Evolutionary conservation across 768 basidiomycete species (phyloP).

Genomic region (Pulveroboletus ravenelii): DNA sequence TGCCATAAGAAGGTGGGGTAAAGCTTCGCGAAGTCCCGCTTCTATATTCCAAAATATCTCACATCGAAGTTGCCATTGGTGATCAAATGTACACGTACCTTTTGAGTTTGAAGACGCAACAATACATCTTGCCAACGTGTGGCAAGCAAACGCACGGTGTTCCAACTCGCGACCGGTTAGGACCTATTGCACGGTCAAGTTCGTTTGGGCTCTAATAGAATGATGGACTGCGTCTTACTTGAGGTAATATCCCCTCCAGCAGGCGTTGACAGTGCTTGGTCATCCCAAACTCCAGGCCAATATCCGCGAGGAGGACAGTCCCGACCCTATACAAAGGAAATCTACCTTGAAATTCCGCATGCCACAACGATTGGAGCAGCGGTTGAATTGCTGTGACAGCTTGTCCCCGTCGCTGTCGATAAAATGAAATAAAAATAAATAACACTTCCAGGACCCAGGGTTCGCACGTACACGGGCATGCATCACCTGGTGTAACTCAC

Average conservation of each 20-base stretch:
- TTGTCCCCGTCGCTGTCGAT: slow-evolving; percentile 57
- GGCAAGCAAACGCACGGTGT: slow-evolving; percentile 69
- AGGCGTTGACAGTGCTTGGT: slow-evolving; percentile 58
- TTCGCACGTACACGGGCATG: slow-evolving; percentile 34
- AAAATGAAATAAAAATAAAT: slow-evolving; percentile 3
- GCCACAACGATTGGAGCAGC: slow-evolving; percentile 69
- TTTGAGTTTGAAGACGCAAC: slow-evolving; percentile 50
- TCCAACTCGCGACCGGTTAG: slow-evolving; percentile 70
- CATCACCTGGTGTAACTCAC: slow-evolving; percentile 42
- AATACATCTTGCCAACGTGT: slow-evolving; percentile 70
- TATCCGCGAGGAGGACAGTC: slow-evolving; percentile 70
- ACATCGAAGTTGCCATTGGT: slow-evolving; percentile 12
- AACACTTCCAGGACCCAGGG: slow-evolving; percentile 10
- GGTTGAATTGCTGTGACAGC: slow-evolving; percentile 57
- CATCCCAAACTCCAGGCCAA: slow-evolving; percentile 75
- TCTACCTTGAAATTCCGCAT: slow-evolving; percentile 72
- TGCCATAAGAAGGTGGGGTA: slow-evolving; percentile 57
- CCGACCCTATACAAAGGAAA: slow-evolving; percentile 64
- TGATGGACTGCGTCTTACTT: slow-evolving; percentile 41
- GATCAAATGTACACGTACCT: slow-evolving; percentile 32
- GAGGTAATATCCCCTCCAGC: slow-evolving; percentile 78
- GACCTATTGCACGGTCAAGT: slow-evolving; percentile 39
- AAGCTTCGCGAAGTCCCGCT: slow-evolving; percentile 46
- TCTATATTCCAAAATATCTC: slow-evolving; percentile 14
- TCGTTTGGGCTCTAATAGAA: not conserved